phyloP scores from a whole-genome alignment of 805 yeast genomes.

The Candida jianshihensis region DNA sequence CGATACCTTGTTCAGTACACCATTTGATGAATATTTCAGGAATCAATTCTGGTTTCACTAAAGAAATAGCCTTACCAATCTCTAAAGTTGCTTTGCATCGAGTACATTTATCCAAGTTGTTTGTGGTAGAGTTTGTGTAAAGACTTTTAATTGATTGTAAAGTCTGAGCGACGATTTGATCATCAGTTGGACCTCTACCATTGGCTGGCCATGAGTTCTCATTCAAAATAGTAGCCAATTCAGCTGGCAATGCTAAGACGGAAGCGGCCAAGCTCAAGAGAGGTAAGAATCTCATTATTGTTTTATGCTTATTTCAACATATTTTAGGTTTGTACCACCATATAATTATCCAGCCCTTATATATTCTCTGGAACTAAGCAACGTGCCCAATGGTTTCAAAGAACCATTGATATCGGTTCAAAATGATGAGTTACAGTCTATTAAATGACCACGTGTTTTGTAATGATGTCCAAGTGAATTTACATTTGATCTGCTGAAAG shows the following conservation, averaged over 20 bases:
- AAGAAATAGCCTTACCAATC: constrained; percentile 31
- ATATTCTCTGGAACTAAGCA: too few relatives aligned
- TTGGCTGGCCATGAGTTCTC: constrained; percentile 6
- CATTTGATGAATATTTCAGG: constrained; percentile 35
- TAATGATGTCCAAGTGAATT: too few relatives aligned
- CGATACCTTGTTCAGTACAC: constrained; percentile 32
- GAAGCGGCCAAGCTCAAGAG: not conserved
- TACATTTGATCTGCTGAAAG: too few relatives aligned
- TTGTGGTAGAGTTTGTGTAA: constrained; percentile 11
- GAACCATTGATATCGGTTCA: too few relatives aligned
- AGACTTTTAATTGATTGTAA: constrained; percentile 10
- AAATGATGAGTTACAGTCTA: too few relatives aligned
- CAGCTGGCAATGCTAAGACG: constrained; percentile 1
- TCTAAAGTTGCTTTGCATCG: constrained; percentile 30
- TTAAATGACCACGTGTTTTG: too few relatives aligned
- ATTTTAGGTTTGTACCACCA: too few relatives aligned
- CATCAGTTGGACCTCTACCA: constrained; percentile 8
- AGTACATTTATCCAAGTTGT: constrained; percentile 20
- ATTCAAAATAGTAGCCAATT: not conserved
- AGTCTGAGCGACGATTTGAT: constrained; percentile 8
- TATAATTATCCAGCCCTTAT: too few relatives aligned
- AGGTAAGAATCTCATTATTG: too few relatives aligned
- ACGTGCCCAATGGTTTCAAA: too few relatives aligned
- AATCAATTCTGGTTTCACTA: constrained; percentile 33
- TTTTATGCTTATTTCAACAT: too few relatives aligned